Evolutionary conservation across 2,329 filamentous ascomycete species (phyloP), one percentile per base, ranked within the genome.

Genomic region (Periconia sp.): DNA sequence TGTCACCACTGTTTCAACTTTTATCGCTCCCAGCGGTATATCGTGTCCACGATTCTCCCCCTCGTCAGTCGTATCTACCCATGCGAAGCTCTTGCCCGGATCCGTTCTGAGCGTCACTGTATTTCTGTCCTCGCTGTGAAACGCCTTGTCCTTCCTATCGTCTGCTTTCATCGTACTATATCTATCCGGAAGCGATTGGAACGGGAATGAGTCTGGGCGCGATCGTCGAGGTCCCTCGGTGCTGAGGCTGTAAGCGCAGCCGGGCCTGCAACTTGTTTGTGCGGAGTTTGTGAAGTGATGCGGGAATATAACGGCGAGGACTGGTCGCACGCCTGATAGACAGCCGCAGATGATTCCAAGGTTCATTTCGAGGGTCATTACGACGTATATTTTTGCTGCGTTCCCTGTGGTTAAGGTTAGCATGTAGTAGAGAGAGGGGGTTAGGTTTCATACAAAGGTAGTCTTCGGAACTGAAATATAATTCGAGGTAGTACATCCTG

Each of bases 321-420:
- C 54, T 17, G 69, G 67, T 51, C 69, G 69, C 40, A 69, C 61
- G 50, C 66, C 63, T 1, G 64, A 66, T 27, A 72, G 62, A 44
- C 66, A 70, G 31, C 64, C 62, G 51, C 65, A 70, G 15, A 71
- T 65, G 14, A 72, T 62, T 8, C 67, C 69, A 5, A 69, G 47
- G 43, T 71, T 66, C 52, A 64, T 62, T 50, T 72, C 68, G 27
- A 68, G 19, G 23, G 56, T 54, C 47, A 64, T 63, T 30, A 58
- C 31, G 9, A 56, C 45, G 53, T 63, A 72, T 40, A 69, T 53
- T 17, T 60, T 51, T 10, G 59, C 45, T 17, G 60, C 66, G 17
- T 64, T 56, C 64, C 64, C 64, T 69, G 19, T 6, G 19, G 5
- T 17, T 8, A 13, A 18, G 18, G 17, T 46, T 20, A 17, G 23